Evolutionary conservation across 331 rosid genomes (phyloP), one percentile per base, ranked within the genome.

Genomic region (Prunus yedoensis): DNA sequence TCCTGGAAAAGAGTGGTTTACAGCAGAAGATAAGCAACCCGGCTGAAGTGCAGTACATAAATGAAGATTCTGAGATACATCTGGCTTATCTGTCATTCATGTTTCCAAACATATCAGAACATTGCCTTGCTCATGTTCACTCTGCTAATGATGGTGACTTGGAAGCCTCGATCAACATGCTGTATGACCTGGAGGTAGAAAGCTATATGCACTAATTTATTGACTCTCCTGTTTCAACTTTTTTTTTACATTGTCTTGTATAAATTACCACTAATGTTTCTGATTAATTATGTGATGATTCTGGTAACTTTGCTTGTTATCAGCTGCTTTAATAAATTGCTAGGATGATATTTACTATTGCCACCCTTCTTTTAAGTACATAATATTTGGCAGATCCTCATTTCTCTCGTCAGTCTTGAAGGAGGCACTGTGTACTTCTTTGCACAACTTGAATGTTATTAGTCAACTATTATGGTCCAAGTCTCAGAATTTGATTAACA

Each of bases 81-180:
- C n/a, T 72, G 54, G 41, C 53, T 38, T 72, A 38, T 72, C 41
- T 72, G 76, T 18, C 53, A 57, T 12, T 72, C 66, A 41, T 41
- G 67, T 72, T 72, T 43, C 76, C 76, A 53, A 72, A 72, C 62
- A 57, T 72, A 61, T 57, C 76, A 35, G 66, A 72, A 28, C 66
- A 72, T 66, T 72, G 54, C 52, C 66, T 72, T 72, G 76, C 67
- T 20, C 66, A 72, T 72, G 76, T 72, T 57, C 56, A 56, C 67
- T 72, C 65, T 72, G 14, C 45, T 58, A 72, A 72, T 72, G 66
- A 5, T 51, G 65, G 54, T 15, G 76, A 57, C 66, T 30, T 72
- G 54, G 76, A 72, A 54, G 35, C 76, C 25, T n/a, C 76, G 6
- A 8, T 56, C 56, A 30, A 72, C 38, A 71, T 71, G 76, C 56